phyloP scores from a whole-genome alignment of 805 yeast species.

The Myxozyma mucilagina region DNA sequence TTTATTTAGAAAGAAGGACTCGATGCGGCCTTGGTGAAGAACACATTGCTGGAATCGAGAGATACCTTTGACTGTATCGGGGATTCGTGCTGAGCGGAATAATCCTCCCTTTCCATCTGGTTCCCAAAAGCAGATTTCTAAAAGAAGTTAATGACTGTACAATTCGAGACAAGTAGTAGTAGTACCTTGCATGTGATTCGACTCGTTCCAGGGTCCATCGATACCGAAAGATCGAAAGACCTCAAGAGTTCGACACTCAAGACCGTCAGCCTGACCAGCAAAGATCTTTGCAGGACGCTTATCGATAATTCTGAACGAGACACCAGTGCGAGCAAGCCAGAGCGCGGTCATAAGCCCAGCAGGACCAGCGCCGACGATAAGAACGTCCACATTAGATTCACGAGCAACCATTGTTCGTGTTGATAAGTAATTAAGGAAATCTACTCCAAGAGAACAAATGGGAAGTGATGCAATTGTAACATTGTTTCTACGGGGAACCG shows the following conservation, averaged over 20 bases:
- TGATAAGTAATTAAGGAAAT: not conserved
- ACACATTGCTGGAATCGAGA: conserved; percentile 40
- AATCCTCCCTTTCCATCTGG: conserved; percentile 38
- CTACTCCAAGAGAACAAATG: not conserved
- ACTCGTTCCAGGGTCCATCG: conserved; percentile 37
- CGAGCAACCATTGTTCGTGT: conserved; percentile 7
- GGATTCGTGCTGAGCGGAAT: conserved; percentile 36
- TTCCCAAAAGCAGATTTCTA: conserved; percentile 35
- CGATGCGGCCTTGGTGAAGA: conserved; percentile 42
- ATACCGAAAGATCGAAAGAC: conserved; percentile 39
- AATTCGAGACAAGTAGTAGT: conserved; percentile 18
- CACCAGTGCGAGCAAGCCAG: conserved; percentile 40
- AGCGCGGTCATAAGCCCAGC: conserved; percentile 44
- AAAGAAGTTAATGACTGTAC: not conserved
- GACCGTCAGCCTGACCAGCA: conserved; percentile 44
- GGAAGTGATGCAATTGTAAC: not conserved
- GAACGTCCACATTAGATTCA: conserved; percentile 35
- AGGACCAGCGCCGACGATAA: conserved; percentile 46
- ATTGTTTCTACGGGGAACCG: not conserved
- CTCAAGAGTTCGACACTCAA: conserved; percentile 41
- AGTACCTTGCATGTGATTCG: conserved; percentile 40
- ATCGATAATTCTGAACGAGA: conserved; percentile 39
- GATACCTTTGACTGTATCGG: conserved; percentile 39
- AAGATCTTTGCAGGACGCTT: conserved; percentile 38
- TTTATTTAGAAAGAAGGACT: conserved; percentile 37